A percentile compares a stretch with the other conserved stretches of the same genome.
These are phyloP conservation scores for Coemansia sp. DNA, from an alignment of 192 early-diverging fungal genomes.

Conservation along the genomic window DNA sequence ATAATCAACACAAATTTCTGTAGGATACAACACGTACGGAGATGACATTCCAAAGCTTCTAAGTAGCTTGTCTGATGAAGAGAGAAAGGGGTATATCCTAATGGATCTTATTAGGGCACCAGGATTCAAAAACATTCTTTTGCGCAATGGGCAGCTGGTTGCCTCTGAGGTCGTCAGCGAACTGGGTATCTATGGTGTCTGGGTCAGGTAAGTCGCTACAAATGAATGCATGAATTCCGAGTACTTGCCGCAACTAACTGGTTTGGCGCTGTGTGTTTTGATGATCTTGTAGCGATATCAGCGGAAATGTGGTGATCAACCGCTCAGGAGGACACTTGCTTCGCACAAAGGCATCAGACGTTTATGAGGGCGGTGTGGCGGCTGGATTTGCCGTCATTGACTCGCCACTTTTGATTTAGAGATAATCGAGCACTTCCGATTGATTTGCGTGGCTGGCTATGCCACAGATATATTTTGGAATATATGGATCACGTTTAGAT, in stretches of 20 bases:
- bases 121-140: conserved; percentile 67
- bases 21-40: conserved; percentile 87
- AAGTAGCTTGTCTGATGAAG: conserved; percentile 57
- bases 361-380: conserved; percentile 94
- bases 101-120: conserved; percentile 94
- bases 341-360: conserved; percentile 82
- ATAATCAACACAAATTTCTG: neutral
- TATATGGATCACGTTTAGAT: neutral
- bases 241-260: neutral
- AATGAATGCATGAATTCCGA: neutral
- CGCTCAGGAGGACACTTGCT: conserved; percentile 85
- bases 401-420: conserved; percentile 70
- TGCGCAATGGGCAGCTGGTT: conserved; percentile 75
- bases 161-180: conserved; percentile 84
- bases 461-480: neutral
- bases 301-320: conserved; percentile 62
- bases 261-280: neutral
- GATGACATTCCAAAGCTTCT: conserved; percentile 72
- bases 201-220: conserved; percentile 65
- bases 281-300: conserved; percentile 56
- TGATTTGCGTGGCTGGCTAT: neutral
- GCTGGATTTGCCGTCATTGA: conserved; percentile 95
- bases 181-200: conserved; percentile 91
- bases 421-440: neutral
- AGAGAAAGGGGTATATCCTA: conserved; percentile 85